These are phyloP conservation scores for Coemansia sp. DNA, from an alignment of 192 early-diverging fungal species.

Conservation along the genomic window DNA sequence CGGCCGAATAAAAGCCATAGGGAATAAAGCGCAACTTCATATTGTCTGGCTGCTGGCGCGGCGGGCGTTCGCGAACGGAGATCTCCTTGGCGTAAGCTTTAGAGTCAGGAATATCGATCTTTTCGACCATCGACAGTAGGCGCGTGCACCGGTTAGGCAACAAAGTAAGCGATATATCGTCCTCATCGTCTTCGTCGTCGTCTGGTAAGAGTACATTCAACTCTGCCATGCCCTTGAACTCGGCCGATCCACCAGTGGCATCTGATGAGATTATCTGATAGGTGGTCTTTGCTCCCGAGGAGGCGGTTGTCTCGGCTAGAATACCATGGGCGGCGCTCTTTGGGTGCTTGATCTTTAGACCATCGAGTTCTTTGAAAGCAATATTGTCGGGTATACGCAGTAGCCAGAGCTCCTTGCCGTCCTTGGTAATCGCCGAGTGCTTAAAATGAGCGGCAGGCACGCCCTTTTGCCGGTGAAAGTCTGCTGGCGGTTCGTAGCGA, in stretches of 20 bases:
- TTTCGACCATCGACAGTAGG: constrained; percentile 42
- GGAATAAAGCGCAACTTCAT: constrained; percentile 56
- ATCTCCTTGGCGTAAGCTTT: constrained; percentile 26
- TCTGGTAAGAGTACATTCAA: constrained; percentile 53
- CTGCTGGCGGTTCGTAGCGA: constrained; percentile 41
- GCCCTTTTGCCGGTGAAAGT: constrained; percentile 31
- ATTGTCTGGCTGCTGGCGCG: constrained; percentile 43
- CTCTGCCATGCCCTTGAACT: constrained; percentile 50
- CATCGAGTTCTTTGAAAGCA: constrained; percentile 32
- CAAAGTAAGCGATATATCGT: constrained; percentile 23
- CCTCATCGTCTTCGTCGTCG: constrained; percentile 17
- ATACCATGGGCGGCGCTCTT: constrained; percentile 29
- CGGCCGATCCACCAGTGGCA: constrained; percentile 13
- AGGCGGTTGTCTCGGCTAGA: constrained; percentile 15
- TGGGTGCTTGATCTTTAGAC: constrained; percentile 48
- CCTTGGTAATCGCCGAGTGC: constrained; percentile 13
- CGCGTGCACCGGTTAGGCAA: constrained; percentile 28
- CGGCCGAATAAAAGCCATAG: constrained; percentile 54
- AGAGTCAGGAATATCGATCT: constrained; percentile 37
- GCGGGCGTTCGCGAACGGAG: constrained; percentile 15
- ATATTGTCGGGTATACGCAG: constrained; percentile 53
- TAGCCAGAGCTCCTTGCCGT: constrained; percentile 52
- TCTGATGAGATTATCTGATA: constrained; percentile 34
- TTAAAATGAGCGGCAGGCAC: constrained; percentile 11
- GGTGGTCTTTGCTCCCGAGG: constrained; percentile 3